Evolutionary conservation across 495 filamentous ascomycete species (phyloP).

Genomic region (Aspergillus leporis): DNA sequence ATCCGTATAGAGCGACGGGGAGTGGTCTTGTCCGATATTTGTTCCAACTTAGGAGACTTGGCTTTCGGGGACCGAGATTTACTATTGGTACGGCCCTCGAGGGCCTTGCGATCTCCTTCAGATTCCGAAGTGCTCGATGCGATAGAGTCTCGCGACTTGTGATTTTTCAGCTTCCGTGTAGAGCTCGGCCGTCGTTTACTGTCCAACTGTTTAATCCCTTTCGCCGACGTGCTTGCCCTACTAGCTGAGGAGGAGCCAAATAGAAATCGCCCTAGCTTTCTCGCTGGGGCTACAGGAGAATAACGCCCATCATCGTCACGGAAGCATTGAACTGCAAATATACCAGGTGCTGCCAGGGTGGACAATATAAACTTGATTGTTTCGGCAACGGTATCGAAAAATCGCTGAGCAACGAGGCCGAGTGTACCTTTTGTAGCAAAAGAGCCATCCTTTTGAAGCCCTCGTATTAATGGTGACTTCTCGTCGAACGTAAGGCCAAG

Average conservation of each 20-base stretch:
- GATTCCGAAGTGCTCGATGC: constrained; percentile 51
- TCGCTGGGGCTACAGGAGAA: constrained; percentile 64
- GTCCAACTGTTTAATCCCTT: constrained; percentile 28
- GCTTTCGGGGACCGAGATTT: constrained; percentile 50
- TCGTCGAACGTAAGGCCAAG: constrained; percentile 55
- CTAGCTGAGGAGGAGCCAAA: constrained; percentile 23
- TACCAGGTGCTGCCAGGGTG: constrained; percentile 72
- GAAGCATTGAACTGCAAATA: constrained; percentile 78
- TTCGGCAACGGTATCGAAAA: constrained; percentile 60
- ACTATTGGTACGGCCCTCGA: constrained; percentile 24
- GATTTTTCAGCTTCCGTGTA: constrained; percentile 39
- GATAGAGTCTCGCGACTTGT: constrained; percentile 40
- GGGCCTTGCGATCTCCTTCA: constrained; percentile 39
- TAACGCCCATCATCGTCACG: constrained; percentile 80
- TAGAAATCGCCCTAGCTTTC: constrained; percentile 54
- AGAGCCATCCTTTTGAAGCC: constrained; percentile 46
- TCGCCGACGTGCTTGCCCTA: constrained; percentile 27
- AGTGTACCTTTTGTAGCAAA: constrained; percentile 57
- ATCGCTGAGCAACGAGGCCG: constrained; percentile 40
- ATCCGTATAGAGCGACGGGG: constrained; percentile 83
- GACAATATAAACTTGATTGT: constrained; percentile 75
- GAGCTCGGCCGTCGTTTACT: constrained; percentile 34
- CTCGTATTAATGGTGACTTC: constrained; percentile 61
- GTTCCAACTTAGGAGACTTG: constrained; percentile 44
- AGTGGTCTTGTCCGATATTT: constrained; percentile 60